Evolutionary conservation across 2,329 filamentous ascomycete species (phyloP), one percentile per base, ranked within the genome.

Genomic region (Botrytis deweyae): DNA sequence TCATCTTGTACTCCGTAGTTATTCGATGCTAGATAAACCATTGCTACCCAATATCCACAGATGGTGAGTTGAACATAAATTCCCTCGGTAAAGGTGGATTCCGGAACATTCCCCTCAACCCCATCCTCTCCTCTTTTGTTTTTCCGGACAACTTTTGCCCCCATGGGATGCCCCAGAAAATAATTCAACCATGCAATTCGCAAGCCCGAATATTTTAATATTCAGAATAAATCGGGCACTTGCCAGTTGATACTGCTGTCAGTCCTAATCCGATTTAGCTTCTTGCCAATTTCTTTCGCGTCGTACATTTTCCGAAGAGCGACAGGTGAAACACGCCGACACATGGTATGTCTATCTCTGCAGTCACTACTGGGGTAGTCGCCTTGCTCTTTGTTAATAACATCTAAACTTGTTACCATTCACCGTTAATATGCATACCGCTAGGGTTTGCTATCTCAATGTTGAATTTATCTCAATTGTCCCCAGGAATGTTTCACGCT

Each of bases 1-100:
- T 18, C n/a, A 29, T 58, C n/a, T 29, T 58, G 52, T 55, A 55
- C 49, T 55, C 49, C 25, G 49, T 29, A 29, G 52, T 29, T 29
- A 18, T 58, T 58, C 52, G n/a, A 33, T 7, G n/a, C 52, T n/a
- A 7, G 1, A 29, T 29, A 58, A 29, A 29, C 52, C 52, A 58
- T 58, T 29, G 52, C 52, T 58, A 58, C 52, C 52, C 52, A 58
- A 58, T 58, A 58, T 58, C n/a, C 52, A 58, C 52, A 58, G n/a
- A 29, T n/a, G n/a, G 14, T 16, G n/a, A 9, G n/a, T 58, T 58
- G 52, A 29, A 29, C n/a, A 29, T 58, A 18, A 3, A 12, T 16
- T 29, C 16, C 16, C n/a, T 58, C 52, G n/a, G 52, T 33, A 58
- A 29, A 58, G n/a, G 52, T 58, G n/a, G n/a, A 58, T 58, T 58